These are phyloP conservation scores for Helianthus annuus DNA, from an alignment of 129 eudicot genomes.

Conservation along the genomic window HanXRQr2.0-SUNRISE NC_035448.2:40721-41220, in stretches of 20 bases:
- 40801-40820: too few relatives aligned
- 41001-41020: not conserved
- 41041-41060: too few relatives aligned
- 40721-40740: constrained; percentile 61
- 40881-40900: too few relatives aligned
- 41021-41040: constrained; percentile 12
- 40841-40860: too few relatives aligned
- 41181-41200: constrained; percentile 82
- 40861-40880: too few relatives aligned
- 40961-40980: not conserved
- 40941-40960: not conserved
- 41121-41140: constrained; percentile 79
- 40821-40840: too few relatives aligned
- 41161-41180: constrained; percentile 72
- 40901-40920: not conserved
- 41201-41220: constrained; percentile 82
- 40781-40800: not conserved
- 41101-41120: constrained; percentile 72
- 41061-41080: not conserved
- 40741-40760: not conserved
- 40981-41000: not conserved
- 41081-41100: not conserved
- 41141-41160: constrained; percentile 84
- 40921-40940: not conserved
- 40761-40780: not conserved